Base-by-base conservation (phyloP, 1,139 yeast species). In the Kodamaea suecica region DNA sequence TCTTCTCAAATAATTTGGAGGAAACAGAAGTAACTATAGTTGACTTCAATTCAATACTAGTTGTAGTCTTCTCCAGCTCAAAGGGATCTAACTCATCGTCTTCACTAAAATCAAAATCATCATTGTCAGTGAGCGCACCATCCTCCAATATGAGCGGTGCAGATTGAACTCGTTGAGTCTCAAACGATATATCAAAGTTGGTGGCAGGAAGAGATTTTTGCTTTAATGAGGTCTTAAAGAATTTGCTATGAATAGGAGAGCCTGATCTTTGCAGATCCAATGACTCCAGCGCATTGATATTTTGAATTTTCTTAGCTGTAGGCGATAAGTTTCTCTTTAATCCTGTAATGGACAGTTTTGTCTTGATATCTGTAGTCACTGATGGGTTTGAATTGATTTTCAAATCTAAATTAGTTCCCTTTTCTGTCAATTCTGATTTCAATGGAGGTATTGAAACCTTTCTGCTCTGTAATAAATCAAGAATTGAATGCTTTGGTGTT, bases 281-380 rank as follows among this genome's bases (percentile, higher is more conserved):
- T 9, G 27, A 31, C 8, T 42, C 38, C 26, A 12, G 11, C 5
- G 38, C 41, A 8, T 33, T 35, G 20, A 53, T 30, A 15, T 47
- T 49, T 34, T 49, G 48, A 19, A 57, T 45, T 35, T 55, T 56
- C 40, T 50, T 60, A 27, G 61, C 50, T 4, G 56, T 47, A 7
- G 70, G 69, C 2, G 66, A 57, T 4, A 47, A 35, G 24, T 42
- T 41, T 12, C 29, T 33, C 32, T 35, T 35, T 13, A 27, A 27
- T 6, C 29, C 19, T 19, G 34, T 5, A 23, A n/a, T 10, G 26
- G 5, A 6, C 6, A 12, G 6, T 23, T n/a, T 23, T 12, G 6
- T 12, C 13, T 23, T 12, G 10, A 7, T 25, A 5, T 11, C 17
- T 5, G 8, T 13, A 5, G 14, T 8, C 9, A 12, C 14, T 5